Base-by-base conservation (phyloP, 2,329 filamentous ascomycete genomes). In the Cytospora chrysosperma region DNA sequence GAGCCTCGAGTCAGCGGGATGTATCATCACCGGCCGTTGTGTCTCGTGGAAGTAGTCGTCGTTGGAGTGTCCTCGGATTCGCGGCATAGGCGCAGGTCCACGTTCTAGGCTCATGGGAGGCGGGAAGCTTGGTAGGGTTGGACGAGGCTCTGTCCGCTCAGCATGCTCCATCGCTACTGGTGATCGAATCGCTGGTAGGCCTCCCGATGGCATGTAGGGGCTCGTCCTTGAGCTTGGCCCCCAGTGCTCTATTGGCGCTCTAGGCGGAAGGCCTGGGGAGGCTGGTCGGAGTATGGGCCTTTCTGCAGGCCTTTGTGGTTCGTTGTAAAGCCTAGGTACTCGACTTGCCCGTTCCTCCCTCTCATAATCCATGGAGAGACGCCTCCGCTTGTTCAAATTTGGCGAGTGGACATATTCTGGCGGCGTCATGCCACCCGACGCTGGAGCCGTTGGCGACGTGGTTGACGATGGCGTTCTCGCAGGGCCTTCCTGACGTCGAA, bases 331-430 rank as follows among this genome's bases (percentile, higher is more conserved):
- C 43, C 82, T 76, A 30, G 82, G 82, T 17, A 83, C 73, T 50
- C 78, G 79, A 66, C 76, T 79, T 4, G 72, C 73, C 53, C 78
- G 74, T 60, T 79, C 75, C 30, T 79, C 77, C 34, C 70, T 70
- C 28, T 78, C 77, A 24, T 76, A 73, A 4, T 81, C 80, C 58
- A 75, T 71, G 2, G 78, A 80, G 9, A 78, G 67, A 21, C 81
- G 77, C 67, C 79, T 78, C 65, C 81, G 77, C 73, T 84, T 85
- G 69, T 73, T 76, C n/a, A 73, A 71, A 65, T 70, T 77, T 28
- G 82, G 77, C 32, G 82, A 83, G 71, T 83, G 76, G 15, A 79
- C 70, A 67, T 85, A 85, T 62, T 82, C 78, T 12, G 81, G 77
- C 4, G 78, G 76, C 49, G 76, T 76, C 64, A 72, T 66, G 59